phyloP scores from a whole-genome alignment of 2,329 filamentous ascomycete genomes.

The Verticillium nubilum region DNA sequence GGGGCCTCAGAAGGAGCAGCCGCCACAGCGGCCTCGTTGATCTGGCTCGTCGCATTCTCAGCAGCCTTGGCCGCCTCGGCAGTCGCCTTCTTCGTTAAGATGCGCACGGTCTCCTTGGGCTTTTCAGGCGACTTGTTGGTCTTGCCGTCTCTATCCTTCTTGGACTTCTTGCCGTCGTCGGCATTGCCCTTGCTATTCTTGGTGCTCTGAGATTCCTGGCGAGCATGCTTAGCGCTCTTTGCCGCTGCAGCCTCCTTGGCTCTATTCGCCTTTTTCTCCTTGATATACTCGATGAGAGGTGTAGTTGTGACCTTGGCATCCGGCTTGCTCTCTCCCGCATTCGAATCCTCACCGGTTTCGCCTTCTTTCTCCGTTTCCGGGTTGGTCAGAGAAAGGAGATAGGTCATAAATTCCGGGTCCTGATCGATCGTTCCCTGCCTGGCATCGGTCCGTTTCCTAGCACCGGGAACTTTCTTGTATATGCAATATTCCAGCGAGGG shows the following conservation, averaged over 20 bases:
- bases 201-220: slow-evolving; percentile 45
- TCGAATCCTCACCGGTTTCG: slow-evolving; percentile 36
- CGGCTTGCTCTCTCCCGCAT: slow-evolving; percentile 44
- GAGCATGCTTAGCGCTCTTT: slow-evolving; percentile 50
- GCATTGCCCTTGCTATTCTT: slow-evolving; percentile 37
- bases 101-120: slow-evolving; percentile 56
- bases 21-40: slow-evolving; percentile 18
- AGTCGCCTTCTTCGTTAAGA: slow-evolving; percentile 54
- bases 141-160: slow-evolving; percentile 53
- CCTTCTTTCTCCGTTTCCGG: slow-evolving; percentile 44
- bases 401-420: slow-evolving; percentile 91
- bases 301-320: slow-evolving; percentile 69
- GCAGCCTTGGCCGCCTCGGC: slow-evolving; percentile 43
- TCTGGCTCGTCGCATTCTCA: slow-evolving; percentile 34
- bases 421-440: slow-evolving; percentile 95
- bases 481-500: slow-evolving; percentile 77
- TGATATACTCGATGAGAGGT: slow-evolving; percentile 82
- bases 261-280: slow-evolving; percentile 83
- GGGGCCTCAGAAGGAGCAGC: slow-evolving; percentile 23
- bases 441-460: slow-evolving; percentile 70
- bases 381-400: slow-evolving; percentile 82
- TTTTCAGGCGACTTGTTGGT: slow-evolving; percentile 43
- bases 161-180: slow-evolving; percentile 57
- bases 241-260: slow-evolving; percentile 50
- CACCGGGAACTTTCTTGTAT: slow-evolving; percentile 75